Base-by-base conservation (phyloP, 371 early-diverging fungal species). In the Rhizomucor pusillus region DNA sequence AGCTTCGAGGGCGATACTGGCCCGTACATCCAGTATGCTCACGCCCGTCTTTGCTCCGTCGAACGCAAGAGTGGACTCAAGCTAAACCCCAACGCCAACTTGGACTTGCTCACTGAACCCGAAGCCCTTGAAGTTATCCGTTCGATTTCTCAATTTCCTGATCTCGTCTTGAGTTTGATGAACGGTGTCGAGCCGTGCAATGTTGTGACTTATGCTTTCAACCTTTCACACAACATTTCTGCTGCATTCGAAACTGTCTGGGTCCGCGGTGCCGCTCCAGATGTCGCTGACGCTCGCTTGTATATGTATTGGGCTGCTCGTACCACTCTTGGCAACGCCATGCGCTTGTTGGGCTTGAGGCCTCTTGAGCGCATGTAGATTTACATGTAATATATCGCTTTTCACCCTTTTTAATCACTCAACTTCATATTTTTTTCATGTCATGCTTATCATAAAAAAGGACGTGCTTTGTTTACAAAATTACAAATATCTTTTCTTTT, bases 1-100 rank as follows among this genome's bases (percentile, higher is more conserved):
- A 84, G 90, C 54, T 97, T 97, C 65, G 98, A 98, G 73, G 99
- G 99, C 50, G 97, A 97, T 70, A 99, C 99, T 47, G 99, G 99
- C 14, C 98, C 99, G 41, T 99, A 99, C 76, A 82, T 99, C 18
- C 99, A 99, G 82, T 99, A 91, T 68, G 93, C 98, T 35, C 94
- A 97, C 75, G 90, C 97, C 39, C 95, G 99, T 69, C 80, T 97
- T 29, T 89, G 90, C 77, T 96, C 97, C 51, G 88, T 99, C 47
- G 92, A 93, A 75, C 95, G 97, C 66, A 89, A 82, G 67, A 75
- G 84, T 22, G 79, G 75, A 49, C 69, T 79, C 46, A 43, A 63
- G 37, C 65, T 89, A 49, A 85, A 82, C 67, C 75, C 73, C 34
- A 69, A 84, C 23, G 87, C 82, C 3, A 82, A 90, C 56, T 54